Conservation (phyloP, 2,329 filamentous ascomycete genomes). For the Fusarium humuli region DNA sequence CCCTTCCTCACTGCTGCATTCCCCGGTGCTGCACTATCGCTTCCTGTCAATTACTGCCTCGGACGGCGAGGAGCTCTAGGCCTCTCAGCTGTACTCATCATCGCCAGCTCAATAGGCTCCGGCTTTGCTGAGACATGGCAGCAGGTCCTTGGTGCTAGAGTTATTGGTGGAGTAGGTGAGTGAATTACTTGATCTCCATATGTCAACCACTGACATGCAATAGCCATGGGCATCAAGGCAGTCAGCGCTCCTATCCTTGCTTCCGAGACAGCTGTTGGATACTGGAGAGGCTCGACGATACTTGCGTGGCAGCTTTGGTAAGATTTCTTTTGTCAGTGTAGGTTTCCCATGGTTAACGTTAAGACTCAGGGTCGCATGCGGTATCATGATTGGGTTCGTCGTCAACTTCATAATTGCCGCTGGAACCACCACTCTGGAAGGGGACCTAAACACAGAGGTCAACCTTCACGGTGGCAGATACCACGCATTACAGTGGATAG, state of each 20-base stretch:
- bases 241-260: constrained; percentile 61
- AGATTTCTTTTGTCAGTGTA: too few species aligned
- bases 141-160: constrained; percentile 48
- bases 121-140: constrained; percentile 49
- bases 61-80: constrained; percentile 55
- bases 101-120: constrained; percentile 53
- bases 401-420: constrained; percentile 37
- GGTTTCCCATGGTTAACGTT: too few species aligned
- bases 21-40: constrained; percentile 52
- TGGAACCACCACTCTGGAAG: constrained; percentile 8
- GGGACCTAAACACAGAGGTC: background rate
- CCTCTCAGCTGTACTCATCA: constrained; percentile 53
- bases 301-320: constrained; percentile 61
- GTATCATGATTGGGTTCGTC: constrained; percentile 43
- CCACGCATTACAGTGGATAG: constrained; percentile 47
- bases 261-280: constrained; percentile 59
- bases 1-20: constrained; percentile 54
- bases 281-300: constrained; percentile 61
- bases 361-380: constrained; percentile 38
- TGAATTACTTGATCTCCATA: fast-evolving
- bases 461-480: constrained; percentile 12
- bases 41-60: constrained; percentile 54
- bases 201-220: background rate
- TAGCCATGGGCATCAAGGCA: constrained; percentile 62
- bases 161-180: constrained; percentile 34